Evolutionary conservation across 2,329 filamentous ascomycete species (phyloP), one percentile per base, ranked within the genome.

Genomic region (Penicillium concentricum): DNA sequence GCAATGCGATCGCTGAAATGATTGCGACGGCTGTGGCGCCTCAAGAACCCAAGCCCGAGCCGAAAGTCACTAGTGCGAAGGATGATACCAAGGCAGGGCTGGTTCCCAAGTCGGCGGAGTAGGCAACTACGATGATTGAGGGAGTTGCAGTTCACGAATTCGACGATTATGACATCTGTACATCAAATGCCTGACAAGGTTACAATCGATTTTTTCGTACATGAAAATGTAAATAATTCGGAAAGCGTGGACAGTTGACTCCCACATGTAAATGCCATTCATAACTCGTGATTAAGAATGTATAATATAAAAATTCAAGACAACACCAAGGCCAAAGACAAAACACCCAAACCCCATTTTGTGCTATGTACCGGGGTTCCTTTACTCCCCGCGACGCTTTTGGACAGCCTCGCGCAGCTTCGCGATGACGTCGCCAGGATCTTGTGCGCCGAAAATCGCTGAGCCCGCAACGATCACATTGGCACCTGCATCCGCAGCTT

Each of bases 391-490:
- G n/a, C 68, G 65, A 60, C 82, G 78, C 68, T 83, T 84, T 52
- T 97, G 85, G 4, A 99, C 92, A 3, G 90, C 84, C 58, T 89
- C 85, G 63, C 92, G 84, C 69, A 99, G 78, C 74, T 89, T 81
- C n/a, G 82, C 77, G 71, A 99, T 97, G 24, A 97, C 92, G 64
- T 94, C 89, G 6, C 84, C 84, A 0, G 94, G 94, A 70, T 96
- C 90, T 70, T 91, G 83, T 18, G 94, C 93, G 35, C 92, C 92
- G 76, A 97, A 99, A 8, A 99, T 92, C 39, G 94, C 94, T 69
- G 91, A 96, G 30, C 94, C 94, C 12, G 94, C 93, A 50, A 99
- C 94, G 70, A 99, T 99, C 56, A 99, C 94, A 69, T 99, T 99
- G 54, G 94, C 94, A 34, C 94, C 94, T 0, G 94, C 94, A 59